Conservation (phyloP, 768 basidiomycete genomes). For the Auricularia cornea region DNA sequence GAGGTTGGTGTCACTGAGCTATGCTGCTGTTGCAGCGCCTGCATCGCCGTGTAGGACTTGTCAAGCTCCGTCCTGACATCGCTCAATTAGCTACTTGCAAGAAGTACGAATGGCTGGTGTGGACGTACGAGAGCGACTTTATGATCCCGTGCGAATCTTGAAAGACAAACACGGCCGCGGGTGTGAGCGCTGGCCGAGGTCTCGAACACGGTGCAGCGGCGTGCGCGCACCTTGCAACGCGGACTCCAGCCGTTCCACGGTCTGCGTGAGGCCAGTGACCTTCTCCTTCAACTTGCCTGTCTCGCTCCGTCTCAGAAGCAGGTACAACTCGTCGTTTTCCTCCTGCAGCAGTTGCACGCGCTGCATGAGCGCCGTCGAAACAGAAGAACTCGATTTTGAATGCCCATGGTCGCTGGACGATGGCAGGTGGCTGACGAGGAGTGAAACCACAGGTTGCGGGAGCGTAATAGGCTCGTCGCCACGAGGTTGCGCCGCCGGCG, state of each 20-base stretch:
- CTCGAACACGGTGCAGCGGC: neutral
- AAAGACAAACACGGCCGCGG: neutral
- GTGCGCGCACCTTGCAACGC: conserved; percentile 59
- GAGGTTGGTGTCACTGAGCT: neutral
- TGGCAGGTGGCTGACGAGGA: conserved; percentile 57
- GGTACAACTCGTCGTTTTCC: conserved; percentile 82
- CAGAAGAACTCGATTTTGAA: conserved; percentile 37
- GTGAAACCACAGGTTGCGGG: conserved; percentile 59
- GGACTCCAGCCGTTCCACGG: conserved; percentile 60
- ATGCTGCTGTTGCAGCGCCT: neutral
- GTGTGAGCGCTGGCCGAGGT: neutral
- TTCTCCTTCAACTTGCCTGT: conserved; percentile 79
- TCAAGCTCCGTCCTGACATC: conserved; percentile 60
- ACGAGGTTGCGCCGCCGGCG: conserved; percentile 41
- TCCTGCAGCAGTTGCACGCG: conserved; percentile 66
- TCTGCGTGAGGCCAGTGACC: conserved; percentile 56
- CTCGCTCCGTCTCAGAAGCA: conserved; percentile 62
- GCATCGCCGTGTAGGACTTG: neutral
- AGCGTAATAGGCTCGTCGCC: conserved; percentile 57
- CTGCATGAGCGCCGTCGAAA: conserved; percentile 67
- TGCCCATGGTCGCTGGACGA: conserved; percentile 26
- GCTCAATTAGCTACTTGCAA: conserved; percentile 12
- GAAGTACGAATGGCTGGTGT: conserved; percentile 6
- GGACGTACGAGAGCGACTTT: conserved; percentile 58
- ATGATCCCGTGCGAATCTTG: conserved; percentile 75